Conservation (phyloP, 2,329 filamentous ascomycete species). For the Ophiostoma ulmi region DNA sequence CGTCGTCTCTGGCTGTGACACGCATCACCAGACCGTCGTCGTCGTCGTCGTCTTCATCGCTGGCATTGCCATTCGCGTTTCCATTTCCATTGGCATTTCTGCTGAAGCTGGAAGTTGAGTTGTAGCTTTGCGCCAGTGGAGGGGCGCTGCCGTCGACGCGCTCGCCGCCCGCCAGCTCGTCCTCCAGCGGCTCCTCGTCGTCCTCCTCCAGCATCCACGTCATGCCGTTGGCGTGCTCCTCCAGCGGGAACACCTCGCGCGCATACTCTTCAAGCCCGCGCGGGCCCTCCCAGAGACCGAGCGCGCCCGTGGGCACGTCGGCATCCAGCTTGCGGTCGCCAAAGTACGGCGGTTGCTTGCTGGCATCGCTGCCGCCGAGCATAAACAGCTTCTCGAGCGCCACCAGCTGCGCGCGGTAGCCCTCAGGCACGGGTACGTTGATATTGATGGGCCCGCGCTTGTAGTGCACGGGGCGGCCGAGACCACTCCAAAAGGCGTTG, state of each 20-base stretch:
- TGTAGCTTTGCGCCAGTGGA: not conserved
- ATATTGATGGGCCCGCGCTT: conserved; percentile 73
- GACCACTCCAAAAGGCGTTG: conserved; percentile 68
- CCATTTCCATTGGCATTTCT: not conserved
- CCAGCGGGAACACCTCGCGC: conserved; percentile 84
- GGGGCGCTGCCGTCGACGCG: not conserved
- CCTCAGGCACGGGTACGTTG: conserved; percentile 77
- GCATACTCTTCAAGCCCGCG: conserved; percentile 91
- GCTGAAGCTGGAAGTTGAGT: not conserved
- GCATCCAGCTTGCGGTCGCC: conserved; percentile 52
- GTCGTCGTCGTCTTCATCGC: conserved; percentile 45
- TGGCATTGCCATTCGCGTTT: conserved; percentile 40
- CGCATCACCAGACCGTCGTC: conserved; percentile 57
- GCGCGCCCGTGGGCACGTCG: conserved; percentile 66
- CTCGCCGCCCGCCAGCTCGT: conserved; percentile 39
- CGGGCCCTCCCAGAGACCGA: conserved; percentile 86
- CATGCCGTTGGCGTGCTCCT: conserved; percentile 89
- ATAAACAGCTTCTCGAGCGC: conserved; percentile 58
- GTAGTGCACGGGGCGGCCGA: conserved; percentile 74
- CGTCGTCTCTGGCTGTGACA: conserved; percentile 52
- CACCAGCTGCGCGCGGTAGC: conserved; percentile 83
- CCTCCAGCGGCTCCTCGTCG: conserved; percentile 38
- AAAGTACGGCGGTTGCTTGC: conserved; percentile 60
- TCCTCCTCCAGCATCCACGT: conserved; percentile 74
- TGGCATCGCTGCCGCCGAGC: conserved; percentile 46